Evolutionary conservation across 306 rosid genomes (phyloP).

Genomic region (Cucumis sativus): Cucumber_9930_V3 NC_026658.2:22998501-22999000

Average conservation of each 20-base stretch:
- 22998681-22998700: background rate
- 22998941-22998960: too few relatives aligned
- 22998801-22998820: background rate
- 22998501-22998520: too few relatives aligned
- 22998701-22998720: background rate
- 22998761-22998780: background rate
- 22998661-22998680: background rate
- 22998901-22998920: background rate
- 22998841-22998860: background rate
- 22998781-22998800: background rate
- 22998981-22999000: too few relatives aligned
- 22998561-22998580: background rate
- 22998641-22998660: too few relatives aligned
- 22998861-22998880: background rate
- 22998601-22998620: background rate
- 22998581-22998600: slow-evolving; percentile 3
- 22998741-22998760: slow-evolving; percentile 5
- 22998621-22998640: background rate
- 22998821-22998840: background rate
- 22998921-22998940: background rate
- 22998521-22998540: too few relatives aligned
- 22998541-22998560: background rate
- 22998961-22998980: too few relatives aligned
- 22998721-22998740: slow-evolving; percentile 4
- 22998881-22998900: background rate